Conservation (phyloP, 495 filamentous ascomycete genomes). For the Aspergillus diversus region DNA sequence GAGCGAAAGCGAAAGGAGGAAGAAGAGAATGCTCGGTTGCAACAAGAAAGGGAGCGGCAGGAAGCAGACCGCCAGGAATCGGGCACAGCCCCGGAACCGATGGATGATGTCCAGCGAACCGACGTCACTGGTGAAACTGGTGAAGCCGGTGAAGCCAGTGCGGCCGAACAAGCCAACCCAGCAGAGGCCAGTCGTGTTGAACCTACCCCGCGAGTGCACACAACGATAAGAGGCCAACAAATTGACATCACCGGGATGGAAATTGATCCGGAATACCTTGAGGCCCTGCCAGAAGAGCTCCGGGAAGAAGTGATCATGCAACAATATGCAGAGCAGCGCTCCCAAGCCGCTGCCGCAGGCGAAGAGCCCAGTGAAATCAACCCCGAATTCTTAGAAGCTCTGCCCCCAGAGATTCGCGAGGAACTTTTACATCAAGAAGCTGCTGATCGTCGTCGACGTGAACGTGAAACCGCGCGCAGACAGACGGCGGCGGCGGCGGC, state of each 20-base stretch:
- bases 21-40: slow-evolving; percentile 56
- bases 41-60: slow-evolving; percentile 50
- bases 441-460: slow-evolving; percentile 83
- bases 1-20: slow-evolving; percentile 67
- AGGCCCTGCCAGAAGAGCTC: slow-evolving; percentile 91
- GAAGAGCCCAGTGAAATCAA: slow-evolving; percentile 87
- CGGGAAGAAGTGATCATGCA: slow-evolving; percentile 93
- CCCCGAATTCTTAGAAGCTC: slow-evolving; percentile 90
- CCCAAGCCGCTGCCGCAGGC: slow-evolving; percentile 76
- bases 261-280: slow-evolving; percentile 91
- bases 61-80: slow-evolving; percentile 53
- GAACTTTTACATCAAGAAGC: slow-evolving; percentile 90
- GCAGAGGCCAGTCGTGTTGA: slow-evolving; percentile 54
- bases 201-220: slow-evolving; percentile 63
- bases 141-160: slow-evolving; percentile 15
- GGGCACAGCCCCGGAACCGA: slow-evolving; percentile 56
- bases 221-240: slow-evolving; percentile 79
- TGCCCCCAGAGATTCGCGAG: slow-evolving; percentile 85
- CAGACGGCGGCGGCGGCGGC: slow-evolving; percentile 36
- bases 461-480: slow-evolving; percentile 75
- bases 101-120: slow-evolving; percentile 83
- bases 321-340: slow-evolving; percentile 79
- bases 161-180: slow-evolving; percentile 34
- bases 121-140: slow-evolving; percentile 37
- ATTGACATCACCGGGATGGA: slow-evolving; percentile 92